Base-by-base conservation (phyloP, 208 protist species). In the Leishmania mexicana region DNA sequence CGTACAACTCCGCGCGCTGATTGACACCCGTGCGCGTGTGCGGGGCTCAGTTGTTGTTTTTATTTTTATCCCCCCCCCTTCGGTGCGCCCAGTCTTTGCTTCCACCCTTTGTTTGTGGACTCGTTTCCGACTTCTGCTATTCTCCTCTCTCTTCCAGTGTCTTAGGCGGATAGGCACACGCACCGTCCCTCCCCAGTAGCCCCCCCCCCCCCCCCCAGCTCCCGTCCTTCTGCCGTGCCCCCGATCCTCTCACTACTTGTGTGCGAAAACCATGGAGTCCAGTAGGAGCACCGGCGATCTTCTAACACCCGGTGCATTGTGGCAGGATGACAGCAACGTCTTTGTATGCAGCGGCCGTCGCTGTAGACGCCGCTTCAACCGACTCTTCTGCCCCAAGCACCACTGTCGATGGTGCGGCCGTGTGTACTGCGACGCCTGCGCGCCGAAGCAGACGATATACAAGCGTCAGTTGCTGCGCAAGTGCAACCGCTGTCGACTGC, bases 341-440 rank as follows among this genome's bases (percentile, higher is more conserved):
- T 57, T 75, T 21, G 71, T 80, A n/a, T 88, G 85, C 83, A 74
- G 47, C 13, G 76, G 76, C 1, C 81, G 82, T 21, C 78, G 75
- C 60, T 88, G 80, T 62, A 83, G 82, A 53, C 82, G 84, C 8
- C 64, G 83, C 47, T 93, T 87, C 54, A 75, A 86, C 81, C 92
- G 75, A 45, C 80, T 64, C 47, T 91, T 68, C 77, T 94, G 45
- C 68, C 70, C 72, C 1, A 89, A 89, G 74, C 92, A 97, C 54
- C 91, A 96, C 86, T 97, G 95, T 76, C 88, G 90, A 5, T 96
- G 88, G 90, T 97, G 95, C 79, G 95, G 95, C 0, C 76, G 78
- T 57, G 85, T 96, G 42, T 97, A 94, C 80, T 97, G 93, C 80
- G 84, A 88, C 28, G 47, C 80, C 19, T 98, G 95, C 62, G 90